phyloP scores from a whole-genome alignment of 371 early-diverging fungal genomes.

The Haplosporangium sp. region DNA sequence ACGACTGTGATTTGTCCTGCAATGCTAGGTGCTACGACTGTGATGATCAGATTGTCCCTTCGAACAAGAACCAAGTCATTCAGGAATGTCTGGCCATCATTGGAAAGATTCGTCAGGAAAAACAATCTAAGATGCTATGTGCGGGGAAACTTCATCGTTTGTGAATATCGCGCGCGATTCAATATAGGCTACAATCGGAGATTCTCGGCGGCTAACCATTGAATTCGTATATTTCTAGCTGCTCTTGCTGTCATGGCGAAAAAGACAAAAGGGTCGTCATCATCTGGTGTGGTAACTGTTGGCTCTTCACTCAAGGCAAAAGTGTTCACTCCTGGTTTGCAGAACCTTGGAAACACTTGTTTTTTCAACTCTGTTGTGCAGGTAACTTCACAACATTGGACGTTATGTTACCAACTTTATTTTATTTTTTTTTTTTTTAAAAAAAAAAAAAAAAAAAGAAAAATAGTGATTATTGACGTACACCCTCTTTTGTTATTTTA shows the following conservation, averaged over 20 bases:
- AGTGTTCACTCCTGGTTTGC: slow-evolving; percentile 70
- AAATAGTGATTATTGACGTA: not conserved
- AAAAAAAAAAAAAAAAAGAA: too few species aligned
- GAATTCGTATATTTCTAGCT: not conserved
- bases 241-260: slow-evolving; percentile 21
- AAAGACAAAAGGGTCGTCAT: slow-evolving; percentile 26
- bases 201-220: not conserved
- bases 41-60: slow-evolving; percentile 29
- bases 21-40: slow-evolving; percentile 53
- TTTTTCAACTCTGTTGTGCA: slow-evolving; percentile 91
- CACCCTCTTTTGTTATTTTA: not conserved
- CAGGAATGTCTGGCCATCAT: slow-evolving; percentile 34
- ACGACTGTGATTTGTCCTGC: not conserved
- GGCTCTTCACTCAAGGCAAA: slow-evolving; percentile 32
- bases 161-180: not conserved
- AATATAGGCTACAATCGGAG: too few species aligned
- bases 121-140: slow-evolving; percentile 37
- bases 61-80: slow-evolving; percentile 38
- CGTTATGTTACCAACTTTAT: too few species aligned
- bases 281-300: not conserved
- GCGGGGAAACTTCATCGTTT: not conserved
- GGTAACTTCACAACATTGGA: slow-evolving; percentile 13
- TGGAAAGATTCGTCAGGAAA: slow-evolving; percentile 18
- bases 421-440: not conserved
- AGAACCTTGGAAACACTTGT: slow-evolving; percentile 93